These are phyloP conservation scores for Hypoxylon sp. DNA, from an alignment of 2,329 filamentous ascomycete species.

Conservation along the genomic window DNA sequence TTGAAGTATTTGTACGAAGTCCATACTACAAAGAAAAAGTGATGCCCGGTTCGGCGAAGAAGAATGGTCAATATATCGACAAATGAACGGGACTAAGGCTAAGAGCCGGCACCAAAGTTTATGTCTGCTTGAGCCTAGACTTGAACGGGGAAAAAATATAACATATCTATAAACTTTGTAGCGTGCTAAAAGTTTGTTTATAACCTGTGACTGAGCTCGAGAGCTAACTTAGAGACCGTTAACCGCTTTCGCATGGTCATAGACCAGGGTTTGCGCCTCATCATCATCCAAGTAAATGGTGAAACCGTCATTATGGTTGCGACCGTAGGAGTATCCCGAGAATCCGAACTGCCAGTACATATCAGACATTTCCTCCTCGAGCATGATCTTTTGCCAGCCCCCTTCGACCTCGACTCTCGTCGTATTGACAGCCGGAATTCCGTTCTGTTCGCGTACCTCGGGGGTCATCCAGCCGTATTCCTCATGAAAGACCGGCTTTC, in stretches of 20 bases:
- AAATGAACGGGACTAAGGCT: no score
- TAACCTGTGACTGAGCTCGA: background rate
- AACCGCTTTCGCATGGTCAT: constrained; percentile 61
- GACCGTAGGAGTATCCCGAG: constrained; percentile 65
- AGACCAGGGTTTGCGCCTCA: constrained; percentile 62
- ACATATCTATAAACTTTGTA: no score
- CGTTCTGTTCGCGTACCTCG: constrained; percentile 63
- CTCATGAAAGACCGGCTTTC: constrained; percentile 70
- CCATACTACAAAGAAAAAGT: background rate
- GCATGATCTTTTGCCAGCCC: constrained; percentile 65
- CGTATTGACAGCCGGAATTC: constrained; percentile 60
- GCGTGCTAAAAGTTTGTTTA: no score
- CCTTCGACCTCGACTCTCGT: constrained; percentile 63
- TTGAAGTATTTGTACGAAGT: background rate
- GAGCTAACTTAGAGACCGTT: constrained; percentile 50
- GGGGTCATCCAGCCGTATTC: constrained; percentile 70
- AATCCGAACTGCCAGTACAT: constrained; percentile 72
- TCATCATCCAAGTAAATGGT: constrained; percentile 69
- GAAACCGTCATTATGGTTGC: constrained; percentile 70
- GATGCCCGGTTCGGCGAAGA: background rate
- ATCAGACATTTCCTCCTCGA: constrained; percentile 65
- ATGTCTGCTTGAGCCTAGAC: no score
- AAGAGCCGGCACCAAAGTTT: no score
- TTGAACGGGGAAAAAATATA: no score
- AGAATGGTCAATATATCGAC: no score